A percentile compares a stretch with the other conserved stretches of the same genome.
These are phyloP conservation scores for Corinectria fuckeliana DNA, from an alignment of 2,329 filamentous ascomycete genomes.

Conservation along the genomic window DNA sequence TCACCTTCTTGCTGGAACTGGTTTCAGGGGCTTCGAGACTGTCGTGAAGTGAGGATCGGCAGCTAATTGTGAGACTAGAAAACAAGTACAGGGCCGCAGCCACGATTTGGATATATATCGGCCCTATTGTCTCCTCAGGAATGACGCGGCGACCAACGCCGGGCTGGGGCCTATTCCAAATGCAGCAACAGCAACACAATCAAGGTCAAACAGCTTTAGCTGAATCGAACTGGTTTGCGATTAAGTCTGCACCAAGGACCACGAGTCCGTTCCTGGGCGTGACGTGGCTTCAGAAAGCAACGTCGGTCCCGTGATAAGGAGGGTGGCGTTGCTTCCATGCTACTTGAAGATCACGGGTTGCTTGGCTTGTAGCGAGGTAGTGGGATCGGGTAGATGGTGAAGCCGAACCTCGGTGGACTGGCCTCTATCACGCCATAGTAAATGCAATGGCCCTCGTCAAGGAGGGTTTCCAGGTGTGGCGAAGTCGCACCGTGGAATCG, in stretches of 20 bases:
- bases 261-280: neutral
- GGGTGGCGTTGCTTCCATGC: neutral
- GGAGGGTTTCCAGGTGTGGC: too few relatives aligned
- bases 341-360: too few relatives aligned
- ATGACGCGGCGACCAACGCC: neutral
- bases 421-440: neutral
- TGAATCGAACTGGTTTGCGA: neutral
- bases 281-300: neutral
- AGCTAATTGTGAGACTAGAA: neutral
- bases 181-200: neutral
- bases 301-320: neutral
- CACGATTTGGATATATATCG: neutral
- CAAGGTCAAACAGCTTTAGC: neutral
- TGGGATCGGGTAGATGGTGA: neutral
- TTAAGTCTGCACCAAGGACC: neutral
- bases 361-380: neutral
- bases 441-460: neutral
- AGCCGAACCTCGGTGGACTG: neutral
- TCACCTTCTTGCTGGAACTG: neutral
- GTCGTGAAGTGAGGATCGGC: neutral
- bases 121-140: neutral
- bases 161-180: neutral
- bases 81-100: neutral
- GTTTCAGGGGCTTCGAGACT: neutral
- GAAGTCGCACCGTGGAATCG: too few relatives aligned